Base-by-base conservation (phyloP, 2,329 filamentous ascomycete species). In the Calonectria fujianensis region DNA sequence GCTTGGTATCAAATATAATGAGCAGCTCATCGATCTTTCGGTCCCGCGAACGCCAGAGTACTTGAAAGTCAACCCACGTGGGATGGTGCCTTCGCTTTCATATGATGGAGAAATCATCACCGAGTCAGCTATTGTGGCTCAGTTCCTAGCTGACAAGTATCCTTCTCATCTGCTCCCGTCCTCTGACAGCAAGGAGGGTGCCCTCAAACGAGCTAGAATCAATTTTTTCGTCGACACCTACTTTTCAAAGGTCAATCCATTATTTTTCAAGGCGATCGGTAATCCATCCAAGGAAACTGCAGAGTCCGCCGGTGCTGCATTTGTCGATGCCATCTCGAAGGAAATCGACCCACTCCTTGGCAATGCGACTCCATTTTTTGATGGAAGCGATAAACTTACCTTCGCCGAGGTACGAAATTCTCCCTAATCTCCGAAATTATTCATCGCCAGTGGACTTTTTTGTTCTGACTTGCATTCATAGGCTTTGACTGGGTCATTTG, bases 41-140 rank as follows among this genome's bases (percentile, higher is more conserved):
- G 57, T 31, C 27, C 57, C 57, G 5, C 57, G 57, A 10, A 41
- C 32, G 1, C 24, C 37, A 3, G 57, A 63, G 37, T 63, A 63
- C 24, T 29, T 63, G 24, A 63, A 63, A 31, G 16, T 63, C 1
- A 63, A 63, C 37, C 57, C 57, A 20, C 57, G 57, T 20, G 57
- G 57, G 18, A 27, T 27, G 24, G 35, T 63, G 7, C 35, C 57
- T 11, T 20, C 57, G 1, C n/a, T 63, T 20, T 41, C 57, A 9
- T 63, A 63, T 18, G 16, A 63, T 11, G 57, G 57, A 39, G 57
- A 63, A 18, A 63, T 63, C 16, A 63, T 63, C 18, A 63, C 57
- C 14, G 57, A 63, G 37, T 63, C 57, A 8, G 57, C 57, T 16
- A 63, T 63, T 20, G 57, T 63, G 14, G 57, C 57, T 2, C 57